Percentiles rank a stretch among this genome's conserved stretches.
These are phyloP conservation scores for Ailanthus altissimus DNA, from an alignment of 345 rosid genomes.

Conservation along the genomic window DNA sequence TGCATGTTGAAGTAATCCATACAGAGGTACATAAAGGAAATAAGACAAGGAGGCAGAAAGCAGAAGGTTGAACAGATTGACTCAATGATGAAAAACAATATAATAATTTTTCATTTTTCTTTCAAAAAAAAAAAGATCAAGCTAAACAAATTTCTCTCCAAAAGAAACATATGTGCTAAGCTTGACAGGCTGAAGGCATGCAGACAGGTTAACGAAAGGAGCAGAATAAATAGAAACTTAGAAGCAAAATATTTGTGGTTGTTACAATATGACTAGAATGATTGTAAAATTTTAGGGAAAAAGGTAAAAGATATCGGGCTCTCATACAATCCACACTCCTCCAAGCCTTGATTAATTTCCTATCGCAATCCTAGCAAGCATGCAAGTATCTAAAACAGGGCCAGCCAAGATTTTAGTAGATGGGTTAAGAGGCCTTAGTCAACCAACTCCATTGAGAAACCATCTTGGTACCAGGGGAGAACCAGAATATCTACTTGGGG, in stretches of 20 bases:
- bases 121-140: not conserved
- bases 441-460: not conserved
- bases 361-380: not conserved
- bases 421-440: slow-evolving; percentile 9
- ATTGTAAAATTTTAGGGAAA: not conserved
- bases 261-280: not conserved
- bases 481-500: no score
- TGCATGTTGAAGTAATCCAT: slow-evolving; percentile 26
- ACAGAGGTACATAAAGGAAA: not conserved
- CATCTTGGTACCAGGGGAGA: no score
- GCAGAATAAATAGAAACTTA: not conserved
- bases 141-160: not conserved
- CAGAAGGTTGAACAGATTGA: slow-evolving; percentile 5
- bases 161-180: not conserved
- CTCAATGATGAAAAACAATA: not conserved
- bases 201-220: not conserved
- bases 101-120: not conserved
- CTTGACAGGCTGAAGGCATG: not conserved
- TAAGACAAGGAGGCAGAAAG: not conserved
- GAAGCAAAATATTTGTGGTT: not conserved
- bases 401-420: not conserved
- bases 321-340: not conserved
- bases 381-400: not conserved
- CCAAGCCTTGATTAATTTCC: slow-evolving; percentile 3
- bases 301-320: not conserved